Evolutionary conservation across 2,329 filamentous ascomycete species (phyloP), one percentile per base, ranked within the genome.

Genomic region (Ceratocystiopsis sp.): DNA sequence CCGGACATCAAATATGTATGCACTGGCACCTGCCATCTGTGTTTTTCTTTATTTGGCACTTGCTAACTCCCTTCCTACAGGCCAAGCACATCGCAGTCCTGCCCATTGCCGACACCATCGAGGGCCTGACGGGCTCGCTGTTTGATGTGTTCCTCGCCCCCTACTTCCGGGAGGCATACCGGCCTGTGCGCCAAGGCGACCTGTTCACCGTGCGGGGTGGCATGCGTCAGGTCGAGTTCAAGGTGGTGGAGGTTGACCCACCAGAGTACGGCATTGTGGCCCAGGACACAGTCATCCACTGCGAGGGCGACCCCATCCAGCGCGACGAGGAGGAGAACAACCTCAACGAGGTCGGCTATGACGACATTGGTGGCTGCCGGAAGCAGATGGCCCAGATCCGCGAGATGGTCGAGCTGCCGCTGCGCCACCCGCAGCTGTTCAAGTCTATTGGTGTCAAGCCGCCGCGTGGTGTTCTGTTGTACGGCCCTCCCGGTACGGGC

Each of bases 401-500:
- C 61, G 91, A 98, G 64, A 79, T 98, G 73, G 91, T 98, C 51
- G 91, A 98, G 73, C 72, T 98, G 53, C 91, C 91, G 48, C 75
- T 98, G 49, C 80, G 91, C 58, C 91, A 98, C 65, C 91, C 91
- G 48, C 91, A 96, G 64, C 81, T 98, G 41, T 98, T 98, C 82
- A 98, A 96, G 74, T 96, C 89, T 36, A 96, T 98, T 59, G 91
- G 91, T 77, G 95, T 98, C 70, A 98, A 98, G 76, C 91, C 91
- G 44, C 91, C 91, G 38, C 86, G 91, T 58, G 91, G 91, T 78
- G 93, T 96, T 58, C 75, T 98, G 59, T 85, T 98, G 58, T 89
- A 83, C 62, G 91, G 91, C 51, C 91, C 91, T 57, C 91, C 91
- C 12, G 91, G 91, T 83, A 96, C 91, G 50, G 91, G 91, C 80